These are phyloP conservation scores for Polyporus tsugae DNA, from an alignment of 1,284 basidiomycete species.

Conservation along the genomic window DNA sequence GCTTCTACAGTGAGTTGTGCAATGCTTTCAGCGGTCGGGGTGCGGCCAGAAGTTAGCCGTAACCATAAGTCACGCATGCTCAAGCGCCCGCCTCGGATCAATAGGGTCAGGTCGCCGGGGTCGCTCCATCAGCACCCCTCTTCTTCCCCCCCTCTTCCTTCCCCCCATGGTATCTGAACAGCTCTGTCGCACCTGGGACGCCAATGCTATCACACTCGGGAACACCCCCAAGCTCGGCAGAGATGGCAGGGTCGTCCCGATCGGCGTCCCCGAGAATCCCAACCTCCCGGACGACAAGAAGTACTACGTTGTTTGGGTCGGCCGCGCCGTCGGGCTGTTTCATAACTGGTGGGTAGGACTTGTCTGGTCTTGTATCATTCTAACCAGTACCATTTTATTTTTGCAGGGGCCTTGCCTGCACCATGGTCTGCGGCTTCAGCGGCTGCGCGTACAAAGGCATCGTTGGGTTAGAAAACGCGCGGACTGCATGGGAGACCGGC, in stretches of 20 bases:
- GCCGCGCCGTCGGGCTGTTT: not conserved
- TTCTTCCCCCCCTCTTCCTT: not conserved
- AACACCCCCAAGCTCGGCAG: not conserved
- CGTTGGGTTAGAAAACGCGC: not conserved
- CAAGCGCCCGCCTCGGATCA: too few species aligned
- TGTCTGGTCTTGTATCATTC: too few species aligned
- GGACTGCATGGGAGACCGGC: not conserved
- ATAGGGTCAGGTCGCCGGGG: too few species aligned
- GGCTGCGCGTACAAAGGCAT: not conserved
- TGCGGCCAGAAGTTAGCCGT: too few species aligned
- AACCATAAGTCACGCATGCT: too few species aligned
- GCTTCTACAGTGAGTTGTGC: too few species aligned
- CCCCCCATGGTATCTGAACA: not conserved
- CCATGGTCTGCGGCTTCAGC: not conserved
- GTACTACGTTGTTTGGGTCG: not conserved
- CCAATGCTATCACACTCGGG: not conserved
- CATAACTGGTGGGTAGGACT: not conserved
- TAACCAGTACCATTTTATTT: too few species aligned
- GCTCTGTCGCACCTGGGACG: not conserved
- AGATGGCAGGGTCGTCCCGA: not conserved
- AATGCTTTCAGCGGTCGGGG: too few species aligned
- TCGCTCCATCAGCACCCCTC: too few species aligned
- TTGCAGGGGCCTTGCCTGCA: not conserved
- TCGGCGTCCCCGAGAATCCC: not conserved
- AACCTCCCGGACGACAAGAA: not conserved